Conservation (phyloP, 176 grass and related monocot species). For the Lolium multiflorum region DNA sequence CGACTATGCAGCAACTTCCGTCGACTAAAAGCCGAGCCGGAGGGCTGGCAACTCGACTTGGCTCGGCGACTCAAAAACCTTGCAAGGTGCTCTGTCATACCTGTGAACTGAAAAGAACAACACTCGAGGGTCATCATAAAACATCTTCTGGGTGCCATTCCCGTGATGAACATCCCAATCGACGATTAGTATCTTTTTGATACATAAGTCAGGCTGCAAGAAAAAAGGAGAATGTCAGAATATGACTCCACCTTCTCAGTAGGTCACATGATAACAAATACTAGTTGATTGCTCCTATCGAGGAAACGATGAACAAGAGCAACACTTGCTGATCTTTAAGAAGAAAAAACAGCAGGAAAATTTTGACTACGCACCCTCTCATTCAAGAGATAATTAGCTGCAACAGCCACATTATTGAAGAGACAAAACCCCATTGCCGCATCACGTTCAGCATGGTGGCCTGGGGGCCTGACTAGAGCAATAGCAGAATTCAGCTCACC, state of each 20-base stretch:
- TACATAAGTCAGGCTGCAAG: slow-evolving; percentile 87
- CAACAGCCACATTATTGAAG: slow-evolving; percentile 95
- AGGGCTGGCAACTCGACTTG: neutral
- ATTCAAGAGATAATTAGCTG: slow-evolving; percentile 89
- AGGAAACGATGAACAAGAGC: slow-evolving; percentile 1
- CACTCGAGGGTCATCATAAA: slow-evolving; percentile 85
- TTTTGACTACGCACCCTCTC: slow-evolving; percentile 63
- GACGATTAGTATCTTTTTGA: slow-evolving; percentile 94
- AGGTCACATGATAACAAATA: neutral
- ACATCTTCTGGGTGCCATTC: slow-evolving; percentile 93
- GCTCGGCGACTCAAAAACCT: neutral
- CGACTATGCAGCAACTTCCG: neutral
- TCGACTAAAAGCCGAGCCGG: neutral
- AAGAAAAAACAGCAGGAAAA: slow-evolving; percentile 16
- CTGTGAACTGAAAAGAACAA: slow-evolving; percentile 99
- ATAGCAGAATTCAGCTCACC: slow-evolving; percentile 86
- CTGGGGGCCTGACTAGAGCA: slow-evolving; percentile 95
- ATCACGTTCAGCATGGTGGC: slow-evolving; percentile 90
- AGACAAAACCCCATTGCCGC: slow-evolving; percentile 98
- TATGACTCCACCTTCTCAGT: slow-evolving; percentile 5
- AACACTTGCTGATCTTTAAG: slow-evolving; percentile 9
- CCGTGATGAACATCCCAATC: slow-evolving; percentile 99
- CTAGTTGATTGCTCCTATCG: neutral
- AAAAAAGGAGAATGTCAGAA: slow-evolving; percentile 5
- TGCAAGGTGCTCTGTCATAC: slow-evolving; percentile 34